Evolutionary conservation across 2,329 filamentous ascomycete genomes (phyloP).

Genomic region (Aspergillus neotritici): DNA sequence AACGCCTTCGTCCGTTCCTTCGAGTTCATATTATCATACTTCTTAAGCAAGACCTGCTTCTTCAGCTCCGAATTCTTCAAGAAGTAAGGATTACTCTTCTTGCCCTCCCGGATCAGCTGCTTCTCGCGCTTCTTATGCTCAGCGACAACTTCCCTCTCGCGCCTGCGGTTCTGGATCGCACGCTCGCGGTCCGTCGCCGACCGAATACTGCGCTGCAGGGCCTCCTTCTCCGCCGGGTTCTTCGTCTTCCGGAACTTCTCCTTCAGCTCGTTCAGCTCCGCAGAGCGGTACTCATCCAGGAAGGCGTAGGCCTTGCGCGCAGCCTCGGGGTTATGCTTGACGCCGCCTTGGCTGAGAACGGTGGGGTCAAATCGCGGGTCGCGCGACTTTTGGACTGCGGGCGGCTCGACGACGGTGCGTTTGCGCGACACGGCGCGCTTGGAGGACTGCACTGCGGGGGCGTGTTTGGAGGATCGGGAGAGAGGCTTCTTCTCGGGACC

Average conservation of each 20-base stretch:
- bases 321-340: conserved; percentile 37
- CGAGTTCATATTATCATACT: conserved; percentile 77
- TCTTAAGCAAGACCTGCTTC: conserved; percentile 72
- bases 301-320: conserved; percentile 75
- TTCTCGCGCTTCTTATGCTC: conserved; percentile 79
- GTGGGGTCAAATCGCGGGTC: conserved; percentile 85
- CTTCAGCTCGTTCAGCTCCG: conserved; percentile 74
- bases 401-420: conserved; percentile 62
- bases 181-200: conserved; percentile 75
- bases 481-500: conserved; percentile 16
- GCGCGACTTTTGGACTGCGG: conserved; percentile 56
- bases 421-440: conserved; percentile 77
- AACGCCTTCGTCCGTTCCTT: conserved; percentile 78
- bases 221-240: conserved; percentile 59
- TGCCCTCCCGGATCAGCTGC: conserved; percentile 77
- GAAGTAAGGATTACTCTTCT: conserved; percentile 74
- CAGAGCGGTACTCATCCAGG: conserved; percentile 74
- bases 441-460: conserved; percentile 74
- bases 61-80: conserved; percentile 90
- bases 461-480: conserved; percentile 71
- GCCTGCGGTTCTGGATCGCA: conserved; percentile 63
- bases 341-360: conserved; percentile 33
- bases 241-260: conserved; percentile 62
- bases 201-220: conserved; percentile 65
- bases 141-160: conserved; percentile 62